These are phyloP conservation scores for Termitomyces sp. DNA, from an alignment of 768 basidiomycete species.

Conservation along the genomic window DNA sequence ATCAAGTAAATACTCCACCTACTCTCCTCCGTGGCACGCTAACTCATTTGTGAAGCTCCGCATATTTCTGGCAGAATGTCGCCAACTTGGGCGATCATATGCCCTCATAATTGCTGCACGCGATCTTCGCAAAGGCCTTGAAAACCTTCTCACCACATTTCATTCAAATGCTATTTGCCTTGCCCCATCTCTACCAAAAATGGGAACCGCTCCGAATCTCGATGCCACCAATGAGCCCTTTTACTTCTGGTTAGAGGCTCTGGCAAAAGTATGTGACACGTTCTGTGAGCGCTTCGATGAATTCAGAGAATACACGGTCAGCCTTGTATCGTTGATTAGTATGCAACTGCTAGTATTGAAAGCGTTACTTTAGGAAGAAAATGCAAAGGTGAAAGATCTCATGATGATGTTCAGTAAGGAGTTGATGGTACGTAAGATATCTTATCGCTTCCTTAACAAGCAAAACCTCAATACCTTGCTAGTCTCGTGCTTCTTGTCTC, in stretches of 20 bases:
- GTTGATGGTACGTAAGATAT: constrained; percentile 5
- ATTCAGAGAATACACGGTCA: constrained; percentile 16
- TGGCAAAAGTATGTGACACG: constrained; percentile 7
- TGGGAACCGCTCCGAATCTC: not conserved
- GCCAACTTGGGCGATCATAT: constrained; percentile 14
- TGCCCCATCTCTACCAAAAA: not conserved
- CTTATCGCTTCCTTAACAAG: not conserved
- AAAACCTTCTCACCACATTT: constrained; percentile 8
- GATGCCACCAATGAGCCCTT: not conserved
- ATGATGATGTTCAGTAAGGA: constrained; percentile 7
- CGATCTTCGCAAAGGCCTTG: constrained; percentile 10
- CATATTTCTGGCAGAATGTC: constrained; percentile 8
- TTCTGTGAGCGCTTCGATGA: constrained; percentile 12
- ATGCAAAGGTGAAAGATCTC: constrained; percentile 6
- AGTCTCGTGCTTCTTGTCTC: constrained; percentile 14
- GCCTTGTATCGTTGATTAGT: not conserved
- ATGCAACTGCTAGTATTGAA: not conserved
- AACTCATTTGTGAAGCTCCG: constrained; percentile 5
- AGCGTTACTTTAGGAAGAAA: not conserved
- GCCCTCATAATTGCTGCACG: constrained; percentile 12
- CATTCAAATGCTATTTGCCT: constrained; percentile 7
- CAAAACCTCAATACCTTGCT: no score
- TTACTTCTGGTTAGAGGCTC: constrained; percentile 1
- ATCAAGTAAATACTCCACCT: not conserved
- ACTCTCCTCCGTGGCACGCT: not conserved